phyloP scores from a whole-genome alignment of 108 stramenopile genomes.

The Stephanodiscus minutulus region DNA sequence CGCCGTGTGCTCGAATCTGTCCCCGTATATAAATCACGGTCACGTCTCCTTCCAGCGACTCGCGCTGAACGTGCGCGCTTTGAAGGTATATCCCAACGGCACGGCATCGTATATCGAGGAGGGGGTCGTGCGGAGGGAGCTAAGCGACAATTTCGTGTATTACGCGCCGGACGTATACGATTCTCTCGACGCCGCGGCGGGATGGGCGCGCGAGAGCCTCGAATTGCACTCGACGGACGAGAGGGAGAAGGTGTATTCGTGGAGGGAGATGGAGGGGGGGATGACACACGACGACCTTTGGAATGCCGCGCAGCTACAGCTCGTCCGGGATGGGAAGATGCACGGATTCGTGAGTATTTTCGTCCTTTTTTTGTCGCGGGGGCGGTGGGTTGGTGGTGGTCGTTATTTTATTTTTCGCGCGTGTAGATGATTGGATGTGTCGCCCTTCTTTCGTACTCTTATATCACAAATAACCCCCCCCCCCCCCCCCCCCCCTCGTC shows the following conservation, averaged over 20 bases:
- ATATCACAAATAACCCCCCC: too few species aligned
- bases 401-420: neutral
- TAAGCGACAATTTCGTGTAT: constrained; percentile 97
- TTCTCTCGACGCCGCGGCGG: constrained; percentile 77
- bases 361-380: too few species aligned
- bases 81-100: constrained; percentile 75
- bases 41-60: constrained; percentile 89
- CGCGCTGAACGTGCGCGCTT: constrained; percentile 64
- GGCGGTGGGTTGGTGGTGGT: constrained; percentile 8
- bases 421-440: neutral
- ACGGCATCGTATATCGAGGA: constrained; percentile 94
- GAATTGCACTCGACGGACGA: constrained; percentile 82
- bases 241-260: constrained; percentile 87
- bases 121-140: constrained; percentile 91
- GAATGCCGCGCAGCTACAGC: constrained; percentile 97
- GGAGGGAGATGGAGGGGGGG: constrained; percentile 82
- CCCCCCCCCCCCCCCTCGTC: too few species aligned
- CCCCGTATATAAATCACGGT: constrained; percentile 90
- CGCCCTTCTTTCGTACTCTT: too few species aligned
- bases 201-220: constrained; percentile 93
- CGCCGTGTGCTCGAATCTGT: constrained; percentile 78
- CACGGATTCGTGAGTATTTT: constrained; percentile 92
- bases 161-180: constrained; percentile 93
- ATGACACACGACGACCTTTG: constrained; percentile 97
- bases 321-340: constrained; percentile 92